These are phyloP conservation scores for Casaregolazyma suthepensis DNA, from an alignment of 1,139 yeast genomes.

Conservation along the genomic window DNA sequence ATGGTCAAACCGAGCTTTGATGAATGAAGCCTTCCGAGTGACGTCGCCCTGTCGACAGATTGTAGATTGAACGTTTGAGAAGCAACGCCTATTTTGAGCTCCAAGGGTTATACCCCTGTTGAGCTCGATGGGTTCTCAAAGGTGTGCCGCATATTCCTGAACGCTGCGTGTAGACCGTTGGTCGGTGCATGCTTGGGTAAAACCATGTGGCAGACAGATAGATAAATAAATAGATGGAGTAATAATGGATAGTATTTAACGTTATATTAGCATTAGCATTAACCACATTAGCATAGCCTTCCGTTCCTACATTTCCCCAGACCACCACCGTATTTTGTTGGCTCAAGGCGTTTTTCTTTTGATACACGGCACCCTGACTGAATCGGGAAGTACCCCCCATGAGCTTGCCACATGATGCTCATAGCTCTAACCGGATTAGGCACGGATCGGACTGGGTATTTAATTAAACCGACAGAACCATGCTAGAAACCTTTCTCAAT, in stretches of 20 bases:
- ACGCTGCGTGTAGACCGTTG: constrained; percentile 79
- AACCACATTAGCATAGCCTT: background rate
- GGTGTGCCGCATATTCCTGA: constrained; percentile 78
- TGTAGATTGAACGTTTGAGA: constrained; percentile 24
- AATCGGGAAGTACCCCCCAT: background rate
- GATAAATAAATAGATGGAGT: background rate
- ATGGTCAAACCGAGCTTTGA: constrained; percentile 3
- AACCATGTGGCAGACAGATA: constrained; percentile 79
- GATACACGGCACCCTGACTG: background rate
- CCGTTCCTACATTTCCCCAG: too few species aligned
- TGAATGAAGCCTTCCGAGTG: constrained; percentile 25
- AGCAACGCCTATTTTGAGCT: constrained; percentile 32
- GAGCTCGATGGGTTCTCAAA: constrained; percentile 25
- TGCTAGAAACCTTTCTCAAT: background rate
- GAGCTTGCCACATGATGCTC: background rate
- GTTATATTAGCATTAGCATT: background rate
- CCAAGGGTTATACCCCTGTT: constrained; percentile 29
- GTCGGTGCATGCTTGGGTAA: constrained; percentile 82
- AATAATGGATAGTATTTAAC: background rate
- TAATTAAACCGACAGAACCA: background rate
- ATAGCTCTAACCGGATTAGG: background rate
- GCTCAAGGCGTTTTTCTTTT: background rate
- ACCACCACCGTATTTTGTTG: background rate
- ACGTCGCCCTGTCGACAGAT: constrained; percentile 39
- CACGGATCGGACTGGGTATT: background rate